Evolutionary conservation across 352 stramenopile species (phyloP).

Genomic region (Phytopythium helicoides): DNA sequence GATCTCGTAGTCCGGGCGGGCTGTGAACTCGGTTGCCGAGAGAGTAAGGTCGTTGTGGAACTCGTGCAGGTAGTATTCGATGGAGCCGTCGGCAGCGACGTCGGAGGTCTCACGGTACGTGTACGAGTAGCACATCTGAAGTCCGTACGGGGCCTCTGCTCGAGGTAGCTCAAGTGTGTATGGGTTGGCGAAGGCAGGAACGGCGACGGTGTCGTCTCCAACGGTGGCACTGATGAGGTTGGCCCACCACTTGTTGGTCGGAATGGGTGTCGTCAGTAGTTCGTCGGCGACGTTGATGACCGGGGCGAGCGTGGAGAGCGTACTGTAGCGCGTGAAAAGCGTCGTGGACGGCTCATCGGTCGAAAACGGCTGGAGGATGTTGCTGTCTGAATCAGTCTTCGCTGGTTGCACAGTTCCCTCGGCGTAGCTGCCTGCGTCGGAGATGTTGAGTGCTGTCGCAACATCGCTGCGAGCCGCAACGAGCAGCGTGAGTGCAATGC

Average conservation of each 20-base stretch:
- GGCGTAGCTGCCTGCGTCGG: background rate
- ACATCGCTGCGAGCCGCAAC: background rate
- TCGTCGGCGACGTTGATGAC: constrained; percentile 61
- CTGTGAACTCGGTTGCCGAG: constrained; percentile 51
- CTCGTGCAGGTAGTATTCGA: constrained; percentile 61
- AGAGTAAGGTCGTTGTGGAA: constrained; percentile 69
- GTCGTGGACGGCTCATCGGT: constrained; percentile 35
- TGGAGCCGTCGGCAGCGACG: constrained; percentile 34
- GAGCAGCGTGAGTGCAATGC: background rate
- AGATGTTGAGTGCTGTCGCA: background rate
- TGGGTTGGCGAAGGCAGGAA: constrained; percentile 61
- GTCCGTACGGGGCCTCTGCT: constrained; percentile 36
- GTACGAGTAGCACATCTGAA: constrained; percentile 64
- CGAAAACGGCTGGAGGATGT: constrained; percentile 32
- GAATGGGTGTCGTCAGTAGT: constrained; percentile 48
- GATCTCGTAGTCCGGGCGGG: constrained; percentile 55
- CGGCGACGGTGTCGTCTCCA: constrained; percentile 35
- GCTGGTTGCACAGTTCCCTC: constrained; percentile 10
- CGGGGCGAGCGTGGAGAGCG: constrained; percentile 41
- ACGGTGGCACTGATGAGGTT: constrained; percentile 64
- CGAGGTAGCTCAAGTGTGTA: constrained; percentile 58
- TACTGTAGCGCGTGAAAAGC: constrained; percentile 43
- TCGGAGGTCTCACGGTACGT: constrained; percentile 44
- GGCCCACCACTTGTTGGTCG: constrained; percentile 83
- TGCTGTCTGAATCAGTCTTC: constrained; percentile 25